A percentile compares a stretch with the other conserved stretches of the same genome.
These are phyloP conservation scores for Yamadazyma akitaensis DNA, from an alignment of 805 yeast species.

Conservation along the genomic window DNA sequence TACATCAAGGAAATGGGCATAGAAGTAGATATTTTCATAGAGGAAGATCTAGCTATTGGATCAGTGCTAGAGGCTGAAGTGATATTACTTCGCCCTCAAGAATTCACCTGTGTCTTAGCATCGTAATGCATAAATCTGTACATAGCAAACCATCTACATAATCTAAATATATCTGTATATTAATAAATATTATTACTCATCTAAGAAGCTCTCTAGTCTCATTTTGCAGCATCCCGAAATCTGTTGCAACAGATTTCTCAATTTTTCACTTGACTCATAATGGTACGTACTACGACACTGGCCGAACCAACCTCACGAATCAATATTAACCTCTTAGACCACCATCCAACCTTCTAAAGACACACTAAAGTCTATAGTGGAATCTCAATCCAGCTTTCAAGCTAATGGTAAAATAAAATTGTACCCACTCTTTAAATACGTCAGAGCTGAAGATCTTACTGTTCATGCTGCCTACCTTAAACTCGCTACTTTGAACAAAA, in stretches of 20 bases:
- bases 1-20: slow-evolving; percentile 47
- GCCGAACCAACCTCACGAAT: neutral
- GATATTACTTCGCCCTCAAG: slow-evolving; percentile 37
- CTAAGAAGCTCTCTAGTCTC: no score
- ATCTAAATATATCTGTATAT: neutral
- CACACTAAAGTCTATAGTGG: slow-evolving; percentile 25
- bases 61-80: slow-evolving; percentile 45
- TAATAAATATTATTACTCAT: no score
- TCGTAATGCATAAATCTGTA: neutral
- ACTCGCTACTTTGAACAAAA: slow-evolving; percentile 60
- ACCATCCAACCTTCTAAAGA: slow-evolving; percentile 37
- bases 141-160: neutral
- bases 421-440: slow-evolving; percentile 75
- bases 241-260: neutral
- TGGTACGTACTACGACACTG: slow-evolving; percentile 18
- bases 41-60: slow-evolving; percentile 29
- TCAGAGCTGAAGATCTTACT: slow-evolving; percentile 74
- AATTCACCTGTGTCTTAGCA: slow-evolving; percentile 37
- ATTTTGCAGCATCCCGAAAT: neutral
- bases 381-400: slow-evolving; percentile 9
- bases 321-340: slow-evolving; percentile 18
- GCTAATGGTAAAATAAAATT: slow-evolving; percentile 48
- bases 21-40: slow-evolving; percentile 40
- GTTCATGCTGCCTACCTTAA: slow-evolving; percentile 90
- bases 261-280: slow-evolving; percentile 7